phyloP scores from a whole-genome alignment of 495 filamentous ascomycete species.

The Podospora comata region DNA sequence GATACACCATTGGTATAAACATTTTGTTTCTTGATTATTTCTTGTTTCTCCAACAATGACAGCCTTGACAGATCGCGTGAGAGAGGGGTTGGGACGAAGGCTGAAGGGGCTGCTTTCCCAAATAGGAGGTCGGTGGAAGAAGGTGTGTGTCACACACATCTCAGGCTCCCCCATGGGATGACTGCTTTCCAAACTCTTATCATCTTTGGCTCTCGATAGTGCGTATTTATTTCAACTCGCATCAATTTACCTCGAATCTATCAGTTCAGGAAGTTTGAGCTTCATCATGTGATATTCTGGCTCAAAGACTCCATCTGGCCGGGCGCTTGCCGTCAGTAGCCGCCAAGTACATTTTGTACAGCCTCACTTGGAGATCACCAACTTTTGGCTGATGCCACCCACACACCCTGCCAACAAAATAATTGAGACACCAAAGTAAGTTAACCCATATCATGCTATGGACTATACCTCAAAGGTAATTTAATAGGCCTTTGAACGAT shows the following conservation, averaged over 20 bases:
- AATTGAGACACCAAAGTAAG: no score
- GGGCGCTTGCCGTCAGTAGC: neutral
- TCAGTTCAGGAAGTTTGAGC: neutral
- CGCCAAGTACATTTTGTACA: neutral
- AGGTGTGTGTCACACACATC: slow-evolving; percentile 4
- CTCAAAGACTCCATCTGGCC: neutral
- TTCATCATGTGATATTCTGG: neutral
- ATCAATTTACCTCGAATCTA: neutral
- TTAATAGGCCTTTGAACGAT: no score
- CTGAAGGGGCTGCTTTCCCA: neutral
- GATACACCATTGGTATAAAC: neutral
- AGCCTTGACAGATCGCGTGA: neutral
- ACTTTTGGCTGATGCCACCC: neutral
- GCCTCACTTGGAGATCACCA: neutral
- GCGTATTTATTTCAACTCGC: neutral
- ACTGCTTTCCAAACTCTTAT: no score
- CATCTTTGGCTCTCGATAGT: no score
- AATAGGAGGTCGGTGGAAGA: neutral
- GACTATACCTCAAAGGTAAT: no score
- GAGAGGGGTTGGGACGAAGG: neutral
- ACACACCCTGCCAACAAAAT: no score
- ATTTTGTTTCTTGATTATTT: neutral
- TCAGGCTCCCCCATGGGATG: neutral
- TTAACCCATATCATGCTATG: no score
- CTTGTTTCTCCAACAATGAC: neutral